A percentile compares a stretch with the other conserved stretches of the same genome.
Evolutionary conservation across 129 eudicot species (phyloP).

Genomic region (Arctium minus): DNA sequence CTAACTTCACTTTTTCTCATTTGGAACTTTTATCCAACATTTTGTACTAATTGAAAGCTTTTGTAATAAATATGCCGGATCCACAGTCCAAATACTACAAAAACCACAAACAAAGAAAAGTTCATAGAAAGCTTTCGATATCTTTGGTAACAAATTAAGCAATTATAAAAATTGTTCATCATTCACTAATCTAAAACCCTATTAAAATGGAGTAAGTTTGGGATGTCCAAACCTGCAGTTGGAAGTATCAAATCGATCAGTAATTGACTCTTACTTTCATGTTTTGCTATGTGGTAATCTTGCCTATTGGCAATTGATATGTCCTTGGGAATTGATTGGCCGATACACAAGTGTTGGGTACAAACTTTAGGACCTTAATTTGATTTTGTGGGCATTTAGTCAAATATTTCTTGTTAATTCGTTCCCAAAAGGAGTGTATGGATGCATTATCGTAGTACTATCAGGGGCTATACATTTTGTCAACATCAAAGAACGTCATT

Average conservation of each 20-base stretch:
- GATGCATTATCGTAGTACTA: no score
- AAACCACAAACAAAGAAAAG: constrained; percentile 3
- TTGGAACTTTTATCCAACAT: background rate
- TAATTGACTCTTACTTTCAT: no score
- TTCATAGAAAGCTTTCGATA: background rate
- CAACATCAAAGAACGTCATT: no score
- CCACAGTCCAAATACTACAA: constrained; percentile 98
- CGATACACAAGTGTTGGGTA: background rate
- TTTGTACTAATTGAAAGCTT: constrained; percentile 32
- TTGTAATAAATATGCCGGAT: constrained; percentile 88
- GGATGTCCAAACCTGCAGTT: no score
- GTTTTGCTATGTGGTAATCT: background rate
- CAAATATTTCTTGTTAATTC: background rate
- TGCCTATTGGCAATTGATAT: background rate
- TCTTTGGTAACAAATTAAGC: no score
- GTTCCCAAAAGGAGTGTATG: background rate
- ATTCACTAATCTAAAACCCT: no score
- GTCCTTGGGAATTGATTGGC: background rate
- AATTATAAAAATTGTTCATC: no score
- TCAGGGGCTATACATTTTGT: no score
- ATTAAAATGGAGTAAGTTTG: no score
- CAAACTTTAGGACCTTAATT: background rate
- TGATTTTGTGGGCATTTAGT: no score
- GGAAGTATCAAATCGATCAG: no score
- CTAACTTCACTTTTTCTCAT: background rate